Conservation (phyloP, 257 asterid species). For the Scutellaria minor region DNA sequence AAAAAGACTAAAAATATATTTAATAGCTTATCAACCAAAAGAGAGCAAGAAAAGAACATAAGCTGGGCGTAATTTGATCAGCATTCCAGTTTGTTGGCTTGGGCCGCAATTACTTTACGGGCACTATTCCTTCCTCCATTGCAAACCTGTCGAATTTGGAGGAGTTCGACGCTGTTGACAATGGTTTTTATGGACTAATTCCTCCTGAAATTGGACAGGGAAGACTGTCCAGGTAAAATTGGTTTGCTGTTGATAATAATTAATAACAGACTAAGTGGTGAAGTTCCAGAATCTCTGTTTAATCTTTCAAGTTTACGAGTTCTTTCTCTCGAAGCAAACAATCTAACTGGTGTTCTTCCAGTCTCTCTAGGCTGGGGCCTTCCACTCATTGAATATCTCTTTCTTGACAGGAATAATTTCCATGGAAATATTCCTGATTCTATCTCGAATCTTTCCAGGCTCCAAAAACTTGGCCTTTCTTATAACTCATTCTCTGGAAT, state of each 20-base stretch:
- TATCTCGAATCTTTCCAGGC: conserved; percentile 33
- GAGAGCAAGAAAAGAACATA: too few species aligned
- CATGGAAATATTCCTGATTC: conserved; percentile 33
- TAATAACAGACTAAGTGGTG: conserved; percentile 24
- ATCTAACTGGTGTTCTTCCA: background rate
- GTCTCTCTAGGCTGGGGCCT: background rate
- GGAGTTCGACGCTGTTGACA: background rate
- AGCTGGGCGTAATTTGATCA: background rate
- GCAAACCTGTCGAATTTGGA: conserved; percentile 34
- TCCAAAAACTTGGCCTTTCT: background rate
- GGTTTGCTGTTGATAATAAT: background rate
- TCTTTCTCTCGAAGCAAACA: background rate
- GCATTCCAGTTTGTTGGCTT: background rate
- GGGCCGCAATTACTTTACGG: background rate
- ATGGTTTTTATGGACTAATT: conserved; percentile 22
- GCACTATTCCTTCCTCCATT: conserved; percentile 26
- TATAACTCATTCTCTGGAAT: background rate
- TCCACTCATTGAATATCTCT: conserved; percentile 23
- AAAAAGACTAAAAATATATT: too few species aligned
- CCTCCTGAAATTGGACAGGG: conserved; percentile 25
- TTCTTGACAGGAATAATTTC: background rate
- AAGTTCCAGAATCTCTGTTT: conserved; percentile 34
- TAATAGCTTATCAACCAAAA: too few species aligned
- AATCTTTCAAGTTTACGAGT: background rate
- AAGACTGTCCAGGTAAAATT: background rate